phyloP scores from a whole-genome alignment of 148 eudicot genomes.

The Camellia granthamiana region DNA sequence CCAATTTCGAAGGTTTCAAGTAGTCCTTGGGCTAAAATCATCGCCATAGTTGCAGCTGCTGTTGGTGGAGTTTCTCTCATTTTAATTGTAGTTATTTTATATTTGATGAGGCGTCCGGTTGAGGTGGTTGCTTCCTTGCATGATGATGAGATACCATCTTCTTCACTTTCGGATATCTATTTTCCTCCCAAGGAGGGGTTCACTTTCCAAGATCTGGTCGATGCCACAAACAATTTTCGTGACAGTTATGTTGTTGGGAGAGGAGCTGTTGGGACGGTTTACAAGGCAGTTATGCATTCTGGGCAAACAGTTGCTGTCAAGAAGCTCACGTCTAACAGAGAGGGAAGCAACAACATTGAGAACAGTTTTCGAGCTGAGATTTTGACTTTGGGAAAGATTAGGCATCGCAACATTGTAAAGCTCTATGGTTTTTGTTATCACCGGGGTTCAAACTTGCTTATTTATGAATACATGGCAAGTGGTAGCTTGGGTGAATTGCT shows the following conservation, averaged over 20 bases:
- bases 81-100: slow-evolving; percentile 57
- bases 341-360: slow-evolving; percentile 71
- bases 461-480: slow-evolving; percentile 87
- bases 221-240: slow-evolving; percentile 76
- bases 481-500: slow-evolving; percentile 96
- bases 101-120: slow-evolving; percentile 42
- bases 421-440: slow-evolving; percentile 85
- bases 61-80: slow-evolving; percentile 83
- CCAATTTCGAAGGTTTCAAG: slow-evolving; percentile 24
- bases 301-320: slow-evolving; percentile 77
- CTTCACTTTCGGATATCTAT: slow-evolving; percentile 74
- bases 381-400: slow-evolving; percentile 82
- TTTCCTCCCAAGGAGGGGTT: slow-evolving; percentile 92
- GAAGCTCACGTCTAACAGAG: slow-evolving; percentile 81
- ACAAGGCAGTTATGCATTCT: slow-evolving; percentile 77
- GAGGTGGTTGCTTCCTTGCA: slow-evolving; percentile 45
- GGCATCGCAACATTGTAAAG: slow-evolving; percentile 95
- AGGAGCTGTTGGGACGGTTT: slow-evolving; percentile 91
- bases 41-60: slow-evolving; percentile 50
- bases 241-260: slow-evolving; percentile 69
- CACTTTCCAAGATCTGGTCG: slow-evolving; percentile 80
- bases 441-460: slow-evolving; percentile 80
- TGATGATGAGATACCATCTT: slow-evolving; percentile 31
- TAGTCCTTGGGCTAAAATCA: slow-evolving; percentile 50
- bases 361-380: slow-evolving; percentile 91